phyloP scores from a whole-genome alignment of 179 eudicot genomes.

The Patellifolia procumbens region DNA sequence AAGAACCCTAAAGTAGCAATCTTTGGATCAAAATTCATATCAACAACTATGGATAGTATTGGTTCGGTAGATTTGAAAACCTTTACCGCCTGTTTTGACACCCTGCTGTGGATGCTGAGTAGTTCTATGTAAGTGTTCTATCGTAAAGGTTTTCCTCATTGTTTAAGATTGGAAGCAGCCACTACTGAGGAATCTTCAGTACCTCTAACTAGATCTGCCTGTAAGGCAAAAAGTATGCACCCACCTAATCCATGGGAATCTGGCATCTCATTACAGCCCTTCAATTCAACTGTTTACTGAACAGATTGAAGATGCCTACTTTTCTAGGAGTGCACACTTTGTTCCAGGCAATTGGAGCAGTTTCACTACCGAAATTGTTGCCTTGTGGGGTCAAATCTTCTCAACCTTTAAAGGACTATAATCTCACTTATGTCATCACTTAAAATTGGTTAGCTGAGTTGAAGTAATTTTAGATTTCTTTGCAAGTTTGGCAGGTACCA shows the following conservation, averaged over 20 bases:
- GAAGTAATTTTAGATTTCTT: background rate
- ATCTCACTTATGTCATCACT: background rate
- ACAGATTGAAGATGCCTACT: background rate
- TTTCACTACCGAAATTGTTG: background rate
- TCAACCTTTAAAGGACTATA: background rate
- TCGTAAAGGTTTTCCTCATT: background rate
- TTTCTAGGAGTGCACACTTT: background rate
- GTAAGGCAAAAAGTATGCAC: background rate
- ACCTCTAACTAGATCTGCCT: background rate
- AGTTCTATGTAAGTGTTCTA: background rate
- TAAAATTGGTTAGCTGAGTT: background rate
- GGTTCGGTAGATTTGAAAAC: no score
- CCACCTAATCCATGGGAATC: background rate
- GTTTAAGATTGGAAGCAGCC: background rate
- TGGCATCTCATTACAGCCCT: background rate
- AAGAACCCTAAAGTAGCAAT: no score
- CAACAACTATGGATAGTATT: no score
- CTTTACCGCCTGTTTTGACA: no score
- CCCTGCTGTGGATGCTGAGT: background rate
- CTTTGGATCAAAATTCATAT: no score
- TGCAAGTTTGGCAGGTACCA: slow-evolving; percentile 13
- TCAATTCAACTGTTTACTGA: background rate
- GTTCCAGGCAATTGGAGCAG: background rate
- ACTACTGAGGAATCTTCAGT: background rate
- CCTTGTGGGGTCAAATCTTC: background rate